A percentile compares a stretch with the other conserved stretches of the same genome.
phyloP scores from a whole-genome alignment of 345 rosid genomes.

The Populus nigra region DNA sequence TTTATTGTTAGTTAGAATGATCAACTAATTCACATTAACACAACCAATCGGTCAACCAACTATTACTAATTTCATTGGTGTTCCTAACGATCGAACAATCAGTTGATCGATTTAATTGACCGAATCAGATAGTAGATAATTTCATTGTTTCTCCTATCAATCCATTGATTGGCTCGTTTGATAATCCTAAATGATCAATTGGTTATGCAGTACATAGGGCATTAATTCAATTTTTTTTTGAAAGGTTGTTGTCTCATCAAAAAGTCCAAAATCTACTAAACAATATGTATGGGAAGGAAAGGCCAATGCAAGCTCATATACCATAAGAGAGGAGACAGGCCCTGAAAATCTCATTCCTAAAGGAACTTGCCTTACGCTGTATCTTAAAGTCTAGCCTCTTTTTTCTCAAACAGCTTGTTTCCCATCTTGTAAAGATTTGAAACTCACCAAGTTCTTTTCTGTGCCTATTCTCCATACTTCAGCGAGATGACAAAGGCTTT shows the following conservation, averaged over 20 bases:
- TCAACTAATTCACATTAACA: too few species aligned
- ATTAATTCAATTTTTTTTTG: neutral
- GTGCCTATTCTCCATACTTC: slow-evolving; percentile 10
- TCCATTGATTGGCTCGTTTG: too few species aligned
- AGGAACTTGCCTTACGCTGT: slow-evolving; percentile 83
- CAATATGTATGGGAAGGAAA: slow-evolving; percentile 97
- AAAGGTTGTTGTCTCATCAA: slow-evolving; percentile 82
- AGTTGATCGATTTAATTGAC: too few species aligned
- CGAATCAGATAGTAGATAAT: too few species aligned
- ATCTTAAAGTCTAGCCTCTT: slow-evolving; percentile 62
- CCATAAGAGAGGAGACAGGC: slow-evolving; percentile 81
- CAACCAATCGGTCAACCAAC: too few species aligned
- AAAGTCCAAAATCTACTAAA: slow-evolving; percentile 86
- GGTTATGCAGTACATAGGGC: too few species aligned
- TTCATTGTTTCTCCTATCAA: too few species aligned
- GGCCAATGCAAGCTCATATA: slow-evolving; percentile 82
- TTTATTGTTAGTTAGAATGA: too few species aligned
- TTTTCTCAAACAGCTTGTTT: slow-evolving; percentile 16
- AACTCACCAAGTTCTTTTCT: slow-evolving; percentile 19
- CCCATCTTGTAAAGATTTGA: neutral
- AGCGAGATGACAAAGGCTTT: slow-evolving; percentile 82
- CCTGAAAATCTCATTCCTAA: slow-evolving; percentile 70
- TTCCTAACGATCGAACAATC: too few species aligned
- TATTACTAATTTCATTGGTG: too few species aligned
- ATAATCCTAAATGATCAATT: too few species aligned